These are phyloP conservation scores for Stagonosporopsis tanaceti DNA, from an alignment of 2,329 filamentous ascomycete species.

Conservation along the genomic window DNA sequence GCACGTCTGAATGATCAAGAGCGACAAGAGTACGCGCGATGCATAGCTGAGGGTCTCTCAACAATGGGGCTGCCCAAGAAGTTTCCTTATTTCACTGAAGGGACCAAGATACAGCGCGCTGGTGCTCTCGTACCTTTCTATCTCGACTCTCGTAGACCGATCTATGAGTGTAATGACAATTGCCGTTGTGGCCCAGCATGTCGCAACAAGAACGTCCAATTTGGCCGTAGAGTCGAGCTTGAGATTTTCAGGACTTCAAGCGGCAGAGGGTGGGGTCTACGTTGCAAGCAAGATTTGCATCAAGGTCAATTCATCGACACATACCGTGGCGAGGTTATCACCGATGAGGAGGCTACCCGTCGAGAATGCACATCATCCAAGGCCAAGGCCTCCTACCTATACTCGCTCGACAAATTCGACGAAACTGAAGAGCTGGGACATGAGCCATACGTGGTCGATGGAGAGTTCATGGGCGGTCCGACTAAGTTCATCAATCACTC, in stretches of 20 bases:
- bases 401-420: conserved; percentile 81
- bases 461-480: conserved; percentile 79
- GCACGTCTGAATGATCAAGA: conserved; percentile 42
- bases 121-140: conserved; percentile 53
- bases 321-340: conserved; percentile 72
- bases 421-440: conserved; percentile 62
- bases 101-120: conserved; percentile 35
- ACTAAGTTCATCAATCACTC: conserved; percentile 86
- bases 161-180: conserved; percentile 81
- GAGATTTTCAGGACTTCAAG: conserved; percentile 76
- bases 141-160: conserved; percentile 56
- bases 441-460: conserved; percentile 61
- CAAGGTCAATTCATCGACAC: conserved; percentile 81
- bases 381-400: conserved; percentile 80
- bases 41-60: conserved; percentile 29
- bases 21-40: conserved; percentile 32
- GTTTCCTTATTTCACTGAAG: conserved; percentile 68
- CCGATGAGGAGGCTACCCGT: conserved; percentile 65
- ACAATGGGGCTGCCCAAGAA: conserved; percentile 54
- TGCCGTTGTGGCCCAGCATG: conserved; percentile 72
- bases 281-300: conserved; percentile 69
- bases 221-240: conserved; percentile 73
- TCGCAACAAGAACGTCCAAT: conserved; percentile 78
- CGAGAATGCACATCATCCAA: conserved; percentile 66
- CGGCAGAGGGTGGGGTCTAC: conserved; percentile 80